Percentiles rank a stretch among this genome's conserved stretches.
phyloP scores from a whole-genome alignment of 1,139 yeast species.

The Scheffersomyces titani region DNA sequence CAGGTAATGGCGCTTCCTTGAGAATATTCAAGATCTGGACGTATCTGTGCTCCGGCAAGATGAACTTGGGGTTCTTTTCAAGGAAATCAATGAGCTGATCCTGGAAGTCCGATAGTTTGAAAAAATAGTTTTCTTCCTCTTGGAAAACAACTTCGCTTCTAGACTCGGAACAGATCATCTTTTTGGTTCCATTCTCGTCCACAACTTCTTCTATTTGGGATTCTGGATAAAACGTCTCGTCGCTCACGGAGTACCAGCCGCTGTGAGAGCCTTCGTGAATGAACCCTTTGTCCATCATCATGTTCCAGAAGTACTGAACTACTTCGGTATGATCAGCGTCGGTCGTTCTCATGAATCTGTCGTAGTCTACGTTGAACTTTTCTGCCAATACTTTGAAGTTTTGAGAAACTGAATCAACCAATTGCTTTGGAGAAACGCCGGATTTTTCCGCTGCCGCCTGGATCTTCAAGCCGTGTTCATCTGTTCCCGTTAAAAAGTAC shows the following conservation, averaged over 20 bases:
- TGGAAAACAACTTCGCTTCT: conserved; percentile 74
- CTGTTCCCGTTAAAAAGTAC: conserved; percentile 87
- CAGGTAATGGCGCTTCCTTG: conserved; percentile 47
- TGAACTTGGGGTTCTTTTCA: conserved; percentile 53
- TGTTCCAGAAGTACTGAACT: conserved; percentile 70
- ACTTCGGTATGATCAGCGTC: conserved; percentile 72
- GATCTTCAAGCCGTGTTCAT: conserved; percentile 94
- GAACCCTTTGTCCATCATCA: conserved; percentile 57
- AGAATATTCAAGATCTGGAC: conserved; percentile 61
- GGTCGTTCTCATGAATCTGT: conserved; percentile 88
- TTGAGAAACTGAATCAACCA: conserved; percentile 70
- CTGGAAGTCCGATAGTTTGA: conserved; percentile 65
- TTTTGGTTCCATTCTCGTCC: conserved; percentile 36
- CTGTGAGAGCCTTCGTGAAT: conserved; percentile 81
- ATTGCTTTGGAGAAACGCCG: conserved; percentile 55
- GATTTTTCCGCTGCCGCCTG: conserved; percentile 66
- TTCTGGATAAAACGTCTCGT: conserved; percentile 92
- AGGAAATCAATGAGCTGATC: conserved; percentile 51
- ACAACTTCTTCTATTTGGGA: conserved; percentile 58
- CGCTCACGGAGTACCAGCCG: conserved; percentile 96
- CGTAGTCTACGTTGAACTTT: conserved; percentile 56
- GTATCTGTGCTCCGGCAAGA: conserved; percentile 64
- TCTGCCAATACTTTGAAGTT: conserved; percentile 67
- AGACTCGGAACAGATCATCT: conserved; percentile 67
- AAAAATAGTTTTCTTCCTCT: conserved; percentile 84